These are phyloP conservation scores for Diaporthe velutina DNA, from an alignment of 2,329 filamentous ascomycete species.

Conservation along the genomic window DNA sequence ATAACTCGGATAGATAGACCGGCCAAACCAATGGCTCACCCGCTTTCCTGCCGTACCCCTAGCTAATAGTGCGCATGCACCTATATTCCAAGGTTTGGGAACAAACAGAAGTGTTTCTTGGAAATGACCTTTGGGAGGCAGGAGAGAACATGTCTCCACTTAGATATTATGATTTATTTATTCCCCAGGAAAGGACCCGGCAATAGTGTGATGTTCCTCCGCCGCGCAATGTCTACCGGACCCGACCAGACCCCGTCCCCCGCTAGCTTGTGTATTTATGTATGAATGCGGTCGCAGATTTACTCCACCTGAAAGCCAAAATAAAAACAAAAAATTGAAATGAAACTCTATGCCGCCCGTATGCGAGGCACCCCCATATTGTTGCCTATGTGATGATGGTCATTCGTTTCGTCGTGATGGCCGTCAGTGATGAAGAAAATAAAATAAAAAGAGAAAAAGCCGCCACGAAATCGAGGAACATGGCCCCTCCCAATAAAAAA, in stretches of 20 bases:
- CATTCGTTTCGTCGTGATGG: constrained; percentile 38
- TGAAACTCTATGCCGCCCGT: constrained; percentile 32
- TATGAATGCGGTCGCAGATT: constrained; percentile 27
- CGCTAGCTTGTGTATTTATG: constrained; percentile 6
- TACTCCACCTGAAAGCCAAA: neutral
- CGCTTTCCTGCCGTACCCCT: no score
- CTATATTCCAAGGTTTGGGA: neutral
- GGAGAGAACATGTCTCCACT: neutral
- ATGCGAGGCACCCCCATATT: constrained; percentile 13
- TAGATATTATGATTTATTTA: constrained; percentile 35
- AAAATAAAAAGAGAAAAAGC: neutral
- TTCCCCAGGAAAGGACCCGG: neutral
- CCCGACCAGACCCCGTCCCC: neutral
- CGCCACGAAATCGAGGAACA: neutral
- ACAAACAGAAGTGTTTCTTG: neutral
- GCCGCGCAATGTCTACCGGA: neutral
- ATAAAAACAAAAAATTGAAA: no score
- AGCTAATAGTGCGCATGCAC: neutral
- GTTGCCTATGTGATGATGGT: constrained; percentile 36
- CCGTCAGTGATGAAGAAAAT: constrained; percentile 21
- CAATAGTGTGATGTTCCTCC: neutral
- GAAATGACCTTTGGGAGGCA: neutral
- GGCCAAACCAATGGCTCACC: neutral
- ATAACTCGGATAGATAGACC: neutral
- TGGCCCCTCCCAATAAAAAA: neutral